Conservation (phyloP, 352 stramenopile species). For the Sclerospora graminicola region DNA sequence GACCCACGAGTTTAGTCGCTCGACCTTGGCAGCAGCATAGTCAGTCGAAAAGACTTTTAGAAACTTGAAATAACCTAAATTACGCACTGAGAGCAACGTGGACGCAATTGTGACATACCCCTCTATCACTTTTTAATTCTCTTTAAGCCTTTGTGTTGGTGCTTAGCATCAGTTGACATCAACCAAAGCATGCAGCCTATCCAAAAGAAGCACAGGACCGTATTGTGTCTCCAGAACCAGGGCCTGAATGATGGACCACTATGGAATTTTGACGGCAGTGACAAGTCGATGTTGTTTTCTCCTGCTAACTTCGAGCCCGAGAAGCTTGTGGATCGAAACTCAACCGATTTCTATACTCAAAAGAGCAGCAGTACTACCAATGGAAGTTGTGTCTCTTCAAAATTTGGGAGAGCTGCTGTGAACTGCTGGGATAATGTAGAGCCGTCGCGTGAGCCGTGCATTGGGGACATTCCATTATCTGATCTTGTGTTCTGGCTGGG, state of each 20-base stretch:
- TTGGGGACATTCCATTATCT: constrained; percentile 39
- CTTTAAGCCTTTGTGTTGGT: background rate
- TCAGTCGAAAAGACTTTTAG: too few relatives aligned
- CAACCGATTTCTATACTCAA: constrained; percentile 11
- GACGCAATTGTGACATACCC: too few relatives aligned
- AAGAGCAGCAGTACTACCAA: constrained; percentile 9
- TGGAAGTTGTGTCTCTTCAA: constrained; percentile 9
- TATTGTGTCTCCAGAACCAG: background rate
- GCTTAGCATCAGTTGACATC: background rate
- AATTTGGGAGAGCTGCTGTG: background rate
- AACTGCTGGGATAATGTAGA: constrained; percentile 24
- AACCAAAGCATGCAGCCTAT: constrained; percentile 8
- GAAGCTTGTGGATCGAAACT: constrained; percentile 18
- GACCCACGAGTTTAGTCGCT: too few relatives aligned
- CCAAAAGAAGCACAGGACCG: constrained; percentile 4
- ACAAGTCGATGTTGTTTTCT: constrained; percentile 12
- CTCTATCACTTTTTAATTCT: too few relatives aligned
- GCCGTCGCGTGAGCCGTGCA: constrained; percentile 38
- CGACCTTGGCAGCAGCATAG: too few relatives aligned
- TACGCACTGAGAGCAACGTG: too few relatives aligned
- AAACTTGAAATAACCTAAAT: too few relatives aligned
- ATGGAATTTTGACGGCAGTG: constrained; percentile 6
- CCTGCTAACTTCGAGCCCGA: constrained; percentile 16
- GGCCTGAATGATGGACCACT: background rate
- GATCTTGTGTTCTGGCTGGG: constrained; percentile 56